These are phyloP conservation scores for Erodium texanum DNA, from an alignment of 441 rosid genomes.

Conservation along the genomic window DNA sequence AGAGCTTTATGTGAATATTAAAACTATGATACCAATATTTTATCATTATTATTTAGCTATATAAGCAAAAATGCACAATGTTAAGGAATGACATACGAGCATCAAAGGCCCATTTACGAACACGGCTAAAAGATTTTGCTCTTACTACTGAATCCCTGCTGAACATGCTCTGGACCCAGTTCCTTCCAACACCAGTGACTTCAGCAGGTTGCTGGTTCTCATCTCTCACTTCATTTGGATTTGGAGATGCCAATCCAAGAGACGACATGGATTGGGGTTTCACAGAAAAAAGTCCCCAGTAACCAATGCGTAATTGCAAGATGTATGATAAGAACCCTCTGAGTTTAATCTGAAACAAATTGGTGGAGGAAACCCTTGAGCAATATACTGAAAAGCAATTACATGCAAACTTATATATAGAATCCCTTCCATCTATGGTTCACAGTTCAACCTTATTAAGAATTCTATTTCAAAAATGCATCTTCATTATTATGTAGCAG, in stretches of 20 bases:
- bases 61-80: slow-evolving; percentile 4
- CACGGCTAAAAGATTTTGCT: slow-evolving; percentile 66
- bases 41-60: neutral
- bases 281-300: slow-evolving; percentile 83
- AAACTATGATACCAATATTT: neutral
- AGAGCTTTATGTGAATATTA: neutral
- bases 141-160: slow-evolving; percentile 82
- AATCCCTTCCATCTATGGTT: neutral
- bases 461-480: slow-evolving; percentile 1
- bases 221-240: slow-evolving; percentile 56
- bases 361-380: slow-evolving; percentile 6
- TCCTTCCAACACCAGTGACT: slow-evolving; percentile 89
- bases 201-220: slow-evolving; percentile 86
- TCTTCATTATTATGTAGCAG: neutral
- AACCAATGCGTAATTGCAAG: slow-evolving; percentile 82
- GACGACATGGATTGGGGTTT: slow-evolving; percentile 54
- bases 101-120: slow-evolving; percentile 77
- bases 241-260: slow-evolving; percentile 77
- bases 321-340: slow-evolving; percentile 89
- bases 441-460: neutral
- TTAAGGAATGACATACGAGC: slow-evolving; percentile 35
- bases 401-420: neutral
- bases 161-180: slow-evolving; percentile 99
- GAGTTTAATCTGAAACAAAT: slow-evolving; percentile 59
- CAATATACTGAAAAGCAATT: neutral